A percentile compares a stretch with the other conserved stretches of the same genome.
phyloP scores from a whole-genome alignment of 768 basidiomycete genomes.

The Leucosporidium scottii region DNA sequence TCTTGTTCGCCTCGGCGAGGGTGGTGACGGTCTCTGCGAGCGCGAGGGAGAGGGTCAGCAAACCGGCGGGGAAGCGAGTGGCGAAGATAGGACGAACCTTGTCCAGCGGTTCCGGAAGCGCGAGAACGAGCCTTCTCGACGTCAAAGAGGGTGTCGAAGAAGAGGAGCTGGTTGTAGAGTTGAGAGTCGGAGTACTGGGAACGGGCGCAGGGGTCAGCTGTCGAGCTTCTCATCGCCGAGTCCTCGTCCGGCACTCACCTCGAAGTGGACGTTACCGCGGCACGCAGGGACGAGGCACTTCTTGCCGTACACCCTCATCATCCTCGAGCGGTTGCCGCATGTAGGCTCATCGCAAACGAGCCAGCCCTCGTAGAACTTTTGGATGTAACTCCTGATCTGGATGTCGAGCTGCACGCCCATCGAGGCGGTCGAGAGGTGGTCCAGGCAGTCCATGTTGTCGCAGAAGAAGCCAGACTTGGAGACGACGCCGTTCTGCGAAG shows the following conservation, averaged over 20 bases:
- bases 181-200: conserved; percentile 73
- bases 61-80: neutral
- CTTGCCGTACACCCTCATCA: conserved; percentile 86
- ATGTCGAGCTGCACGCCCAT: conserved; percentile 76
- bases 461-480: conserved; percentile 62
- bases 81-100: conserved; percentile 15
- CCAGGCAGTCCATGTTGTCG: conserved; percentile 52
- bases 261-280: conserved; percentile 61
- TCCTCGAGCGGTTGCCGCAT: conserved; percentile 76
- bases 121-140: conserved; percentile 48
- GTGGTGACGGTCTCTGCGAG: conserved; percentile 53
- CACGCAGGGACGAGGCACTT: conserved; percentile 68
- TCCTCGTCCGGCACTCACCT: conserved; percentile 51
- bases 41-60: neutral
- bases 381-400: conserved; percentile 70
- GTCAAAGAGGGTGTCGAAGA: conserved; percentile 73
- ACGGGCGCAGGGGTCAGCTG: no score
- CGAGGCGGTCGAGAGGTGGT: conserved; percentile 53
- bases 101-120: conserved; percentile 21
- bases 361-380: conserved; percentile 82
- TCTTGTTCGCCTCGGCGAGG: conserved; percentile 50
- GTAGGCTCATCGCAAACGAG: conserved; percentile 76
- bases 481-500: conserved; percentile 59
- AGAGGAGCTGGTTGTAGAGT: conserved; percentile 85
- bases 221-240: neutral